These are phyloP conservation scores for Geosiphon pyriformis DNA, from an alignment of 192 early-diverging fungal species.

Conservation along the genomic window DNA sequence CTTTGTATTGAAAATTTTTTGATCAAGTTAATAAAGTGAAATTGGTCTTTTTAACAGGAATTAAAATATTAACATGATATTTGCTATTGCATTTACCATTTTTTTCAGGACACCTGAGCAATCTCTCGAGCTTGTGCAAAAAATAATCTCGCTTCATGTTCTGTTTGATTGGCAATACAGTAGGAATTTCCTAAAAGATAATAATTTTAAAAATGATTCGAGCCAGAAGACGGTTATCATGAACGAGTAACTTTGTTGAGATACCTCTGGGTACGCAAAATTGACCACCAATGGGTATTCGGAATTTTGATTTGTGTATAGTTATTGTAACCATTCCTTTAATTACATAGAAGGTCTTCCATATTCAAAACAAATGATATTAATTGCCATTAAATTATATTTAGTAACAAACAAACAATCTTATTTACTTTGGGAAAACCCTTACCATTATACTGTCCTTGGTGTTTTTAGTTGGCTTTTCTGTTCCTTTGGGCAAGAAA, in stretches of 20 bases:
- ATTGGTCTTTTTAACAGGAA: too few species aligned
- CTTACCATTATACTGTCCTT: constrained; percentile 43
- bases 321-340: constrained; percentile 37
- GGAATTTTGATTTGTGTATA: constrained; percentile 43
- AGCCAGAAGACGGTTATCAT: not conserved
- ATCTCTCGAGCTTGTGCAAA: not conserved
- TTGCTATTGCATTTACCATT: too few species aligned
- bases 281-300: constrained; percentile 31
- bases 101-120: not conserved
- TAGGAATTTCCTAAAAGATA: constrained; percentile 9
- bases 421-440: not conserved
- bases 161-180: not conserved
- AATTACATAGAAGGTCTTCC: constrained; percentile 42
- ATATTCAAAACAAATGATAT: too few species aligned
- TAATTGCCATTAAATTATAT: constrained; percentile 7
- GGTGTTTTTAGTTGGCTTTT: constrained; percentile 49
- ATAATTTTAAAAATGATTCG: not conserved
- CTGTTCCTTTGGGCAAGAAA: constrained; percentile 42
- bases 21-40: too few species aligned
- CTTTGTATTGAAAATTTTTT: too few species aligned
- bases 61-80: too few species aligned
- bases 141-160: not conserved
- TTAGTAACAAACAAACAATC: not conserved
- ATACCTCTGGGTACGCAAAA: constrained; percentile 53
- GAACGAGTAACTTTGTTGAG: not conserved